phyloP scores from a whole-genome alignment of 257 asterid species.

The Haberlea rhodopensis region DNA sequence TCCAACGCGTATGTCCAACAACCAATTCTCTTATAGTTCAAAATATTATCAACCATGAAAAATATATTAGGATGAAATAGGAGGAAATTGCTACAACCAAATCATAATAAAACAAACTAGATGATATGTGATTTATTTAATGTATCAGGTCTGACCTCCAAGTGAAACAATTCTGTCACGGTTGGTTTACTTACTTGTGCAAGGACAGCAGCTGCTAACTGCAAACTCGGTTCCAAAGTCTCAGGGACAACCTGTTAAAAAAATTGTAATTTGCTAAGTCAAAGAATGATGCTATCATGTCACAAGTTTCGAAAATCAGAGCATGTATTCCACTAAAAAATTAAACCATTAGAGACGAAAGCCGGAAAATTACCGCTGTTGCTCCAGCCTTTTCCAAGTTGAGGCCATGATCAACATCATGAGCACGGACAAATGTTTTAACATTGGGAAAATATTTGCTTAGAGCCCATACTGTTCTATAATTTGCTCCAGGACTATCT shows the following conservation, averaged over 20 bases:
- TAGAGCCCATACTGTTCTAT: conserved; percentile 99
- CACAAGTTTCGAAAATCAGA: conserved; percentile 2
- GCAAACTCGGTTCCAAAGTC: conserved; percentile 99
- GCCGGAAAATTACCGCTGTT: conserved; percentile 71
- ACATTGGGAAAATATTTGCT: conserved; percentile 94
- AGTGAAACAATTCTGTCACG: not conserved
- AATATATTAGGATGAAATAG: not conserved
- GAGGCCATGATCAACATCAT: conserved; percentile 98
- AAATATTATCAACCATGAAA: not conserved
- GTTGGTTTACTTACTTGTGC: conserved; percentile 70
- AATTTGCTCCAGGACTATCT: conserved; percentile 98
- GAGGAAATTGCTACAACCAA: not conserved
- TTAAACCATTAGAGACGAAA: conserved; percentile 7
- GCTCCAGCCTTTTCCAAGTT: conserved; percentile 98
- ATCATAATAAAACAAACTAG: not conserved
- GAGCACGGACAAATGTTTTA: conserved; percentile 98
- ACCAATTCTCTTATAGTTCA: not conserved
- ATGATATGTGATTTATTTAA: not conserved
- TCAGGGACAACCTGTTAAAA: conserved; percentile 92
- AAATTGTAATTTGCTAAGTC: not conserved
- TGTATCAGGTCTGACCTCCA: not conserved
- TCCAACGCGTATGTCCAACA: not conserved
- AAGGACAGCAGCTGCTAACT: conserved; percentile 98
- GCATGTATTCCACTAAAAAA: not conserved
- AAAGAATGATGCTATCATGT: not conserved